These are phyloP conservation scores for Leccinum ochraceum DNA, from an alignment of 768 basidiomycete species.

Conservation along the genomic window DNA sequence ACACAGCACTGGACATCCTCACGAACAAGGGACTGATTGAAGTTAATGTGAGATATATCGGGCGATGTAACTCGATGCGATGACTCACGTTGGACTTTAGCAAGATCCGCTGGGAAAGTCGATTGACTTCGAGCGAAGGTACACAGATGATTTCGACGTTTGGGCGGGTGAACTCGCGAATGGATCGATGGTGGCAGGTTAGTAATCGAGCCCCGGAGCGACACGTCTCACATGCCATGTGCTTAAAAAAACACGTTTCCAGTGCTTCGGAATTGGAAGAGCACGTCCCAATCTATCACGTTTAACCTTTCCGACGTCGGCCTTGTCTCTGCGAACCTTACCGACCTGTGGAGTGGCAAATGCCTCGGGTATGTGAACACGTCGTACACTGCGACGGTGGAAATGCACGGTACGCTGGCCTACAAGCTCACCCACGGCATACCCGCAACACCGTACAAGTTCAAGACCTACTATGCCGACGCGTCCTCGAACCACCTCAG, in stretches of 20 bases:
- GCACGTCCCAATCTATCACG: neutral
- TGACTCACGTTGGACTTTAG: constrained; percentile 1
- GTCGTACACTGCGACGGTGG: neutral
- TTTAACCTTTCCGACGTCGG: constrained; percentile 10
- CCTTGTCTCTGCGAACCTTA: constrained; percentile 7
- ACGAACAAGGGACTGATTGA: constrained; percentile 9
- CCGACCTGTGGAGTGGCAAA: constrained; percentile 7
- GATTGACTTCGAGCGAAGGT: constrained; percentile 11
- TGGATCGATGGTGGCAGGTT: constrained; percentile 12
- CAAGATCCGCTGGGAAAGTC: constrained; percentile 16
- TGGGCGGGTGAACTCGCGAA: constrained; percentile 13
- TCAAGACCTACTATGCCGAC: constrained; percentile 2
- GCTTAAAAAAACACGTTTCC: neutral
- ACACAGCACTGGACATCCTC: constrained; percentile 5
- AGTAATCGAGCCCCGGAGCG: neutral
- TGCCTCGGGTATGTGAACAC: neutral
- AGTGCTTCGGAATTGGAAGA: constrained; percentile 5
- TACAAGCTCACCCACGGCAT: constrained; percentile 5
- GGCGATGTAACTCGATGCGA: neutral
- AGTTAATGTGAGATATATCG: constrained; percentile 5
- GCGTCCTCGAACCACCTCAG: constrained; percentile 5
- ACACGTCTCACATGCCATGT: neutral
- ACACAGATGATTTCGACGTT: constrained; percentile 13
- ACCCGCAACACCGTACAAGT: neutral
- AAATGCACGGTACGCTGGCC: constrained; percentile 7